These are phyloP conservation scores for Cystobasidium sp. DNA, from an alignment of 1,284 basidiomycete genomes.

Conservation along the genomic window DNA sequence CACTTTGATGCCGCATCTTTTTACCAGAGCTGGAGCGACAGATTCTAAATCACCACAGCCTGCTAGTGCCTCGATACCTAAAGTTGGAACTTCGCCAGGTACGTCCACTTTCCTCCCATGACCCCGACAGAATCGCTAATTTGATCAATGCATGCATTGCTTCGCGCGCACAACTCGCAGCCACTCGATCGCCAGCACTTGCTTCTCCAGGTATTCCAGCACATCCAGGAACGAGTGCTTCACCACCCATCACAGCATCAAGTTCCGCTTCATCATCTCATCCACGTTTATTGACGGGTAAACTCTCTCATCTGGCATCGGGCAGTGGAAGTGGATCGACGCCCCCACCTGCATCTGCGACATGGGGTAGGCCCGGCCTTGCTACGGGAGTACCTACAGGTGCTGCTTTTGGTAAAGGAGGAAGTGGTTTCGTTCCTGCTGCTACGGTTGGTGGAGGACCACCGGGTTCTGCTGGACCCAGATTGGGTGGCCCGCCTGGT, in stretches of 20 bases:
- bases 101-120: neutral
- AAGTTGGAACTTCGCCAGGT: slow-evolving; percentile 28
- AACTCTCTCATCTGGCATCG: slow-evolving; percentile 53
- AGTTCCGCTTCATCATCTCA: slow-evolving; percentile 47
- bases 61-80: slow-evolving; percentile 11
- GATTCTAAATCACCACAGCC: slow-evolving; percentile 23
- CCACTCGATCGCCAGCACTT: slow-evolving; percentile 14
- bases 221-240: slow-evolving; percentile 33
- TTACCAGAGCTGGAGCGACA: slow-evolving; percentile 22
- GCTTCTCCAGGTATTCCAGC: slow-evolving; percentile 20
- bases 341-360: slow-evolving; percentile 15
- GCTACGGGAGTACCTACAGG: neutral
- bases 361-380: slow-evolving; percentile 38
- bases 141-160: neutral
- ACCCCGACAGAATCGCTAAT: neutral
- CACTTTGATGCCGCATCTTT: neutral
- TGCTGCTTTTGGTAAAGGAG: slow-evolving; percentile 18
- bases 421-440: slow-evolving; percentile 36
- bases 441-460: slow-evolving; percentile 3
- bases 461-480: slow-evolving; percentile 2
- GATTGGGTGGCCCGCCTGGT: slow-evolving; percentile 3
- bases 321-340: slow-evolving; percentile 12
- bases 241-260: slow-evolving; percentile 11
- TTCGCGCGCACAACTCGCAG: neutral
- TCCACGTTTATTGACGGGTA: slow-evolving; percentile 51